Evolutionary conservation across 352 stramenopile genomes (phyloP).

Genomic region (Peronosclerospora sorghi): DNA sequence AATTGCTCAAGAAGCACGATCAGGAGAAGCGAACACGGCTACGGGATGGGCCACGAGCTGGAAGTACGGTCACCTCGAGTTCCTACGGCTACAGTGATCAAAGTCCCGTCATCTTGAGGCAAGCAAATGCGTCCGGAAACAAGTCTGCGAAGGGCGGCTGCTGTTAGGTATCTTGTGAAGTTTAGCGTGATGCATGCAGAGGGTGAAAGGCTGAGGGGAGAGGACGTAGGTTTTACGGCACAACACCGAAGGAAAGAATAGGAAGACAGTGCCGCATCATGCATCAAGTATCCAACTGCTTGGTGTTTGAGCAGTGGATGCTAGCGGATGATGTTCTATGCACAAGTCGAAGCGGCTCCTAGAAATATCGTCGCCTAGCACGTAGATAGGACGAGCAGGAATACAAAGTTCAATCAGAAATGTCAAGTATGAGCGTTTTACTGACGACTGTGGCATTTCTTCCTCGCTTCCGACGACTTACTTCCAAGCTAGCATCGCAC

Average conservation of each 20-base stretch:
- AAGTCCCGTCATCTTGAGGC: constrained; percentile 26
- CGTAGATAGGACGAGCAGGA: no score
- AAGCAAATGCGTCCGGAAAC: constrained; percentile 10
- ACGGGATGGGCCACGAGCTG: constrained; percentile 33
- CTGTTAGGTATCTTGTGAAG: constrained; percentile 17
- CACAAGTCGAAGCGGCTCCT: no score
- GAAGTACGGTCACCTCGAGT: constrained; percentile 9
- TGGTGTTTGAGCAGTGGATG: constrained; percentile 4
- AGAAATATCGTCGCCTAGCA: no score
- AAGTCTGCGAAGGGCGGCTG: constrained; percentile 26
- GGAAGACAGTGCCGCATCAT: constrained; percentile 2
- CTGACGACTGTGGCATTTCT: no score
- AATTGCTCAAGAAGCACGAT: constrained; percentile 71
- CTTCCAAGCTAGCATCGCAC: no score
- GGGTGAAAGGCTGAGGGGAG: constrained; percentile 4
- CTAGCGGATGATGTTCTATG: neutral
- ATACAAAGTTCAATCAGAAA: no score
- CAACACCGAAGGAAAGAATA: constrained; percentile 1
- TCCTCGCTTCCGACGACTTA: no score
- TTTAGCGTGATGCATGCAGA: neutral
- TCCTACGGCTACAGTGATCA: constrained; percentile 24
- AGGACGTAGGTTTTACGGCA: neutral
- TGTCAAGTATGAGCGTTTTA: no score
- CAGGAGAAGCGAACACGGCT: constrained; percentile 38
- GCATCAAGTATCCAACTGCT: constrained; percentile 4